These are phyloP conservation scores for Schwanniomyces pseudopolymorphus DNA, from an alignment of 805 yeast species.

Conservation along the genomic window DNA sequence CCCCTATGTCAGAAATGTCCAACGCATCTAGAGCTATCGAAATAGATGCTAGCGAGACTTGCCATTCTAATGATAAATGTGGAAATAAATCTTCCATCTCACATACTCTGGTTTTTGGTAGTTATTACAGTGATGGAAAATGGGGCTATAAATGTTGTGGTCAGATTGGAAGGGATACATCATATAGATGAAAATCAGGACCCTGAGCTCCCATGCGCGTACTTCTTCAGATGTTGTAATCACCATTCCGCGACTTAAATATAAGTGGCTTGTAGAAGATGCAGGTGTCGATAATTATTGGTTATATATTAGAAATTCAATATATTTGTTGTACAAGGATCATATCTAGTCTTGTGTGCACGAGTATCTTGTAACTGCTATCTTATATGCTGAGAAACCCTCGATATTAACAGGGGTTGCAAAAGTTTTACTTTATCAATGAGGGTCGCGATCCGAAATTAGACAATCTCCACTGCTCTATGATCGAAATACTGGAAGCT, in stretches of 20 bases:
- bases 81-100: background rate
- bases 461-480: background rate
- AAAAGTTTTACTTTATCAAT: background rate
- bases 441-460: background rate
- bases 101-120: conserved; percentile 13
- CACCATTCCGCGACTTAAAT: conserved; percentile 5
- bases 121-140: conserved; percentile 17
- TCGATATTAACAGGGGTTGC: background rate
- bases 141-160: conserved; percentile 24
- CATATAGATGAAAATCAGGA: background rate
- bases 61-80: background rate
- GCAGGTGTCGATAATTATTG: background rate
- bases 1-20: background rate
- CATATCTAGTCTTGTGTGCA: background rate
- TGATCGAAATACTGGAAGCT: too few relatives aligned
- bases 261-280: background rate
- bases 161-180: conserved; percentile 6
- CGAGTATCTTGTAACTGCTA: background rate
- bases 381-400: background rate
- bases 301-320: background rate
- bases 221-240: too few relatives aligned
- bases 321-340: too few relatives aligned
- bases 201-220: background rate
- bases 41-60: background rate
- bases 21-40: background rate